Evolutionary conservation across 2,329 filamentous ascomycete genomes (phyloP).

Genomic region (Aspergillus versicolor): DNA sequence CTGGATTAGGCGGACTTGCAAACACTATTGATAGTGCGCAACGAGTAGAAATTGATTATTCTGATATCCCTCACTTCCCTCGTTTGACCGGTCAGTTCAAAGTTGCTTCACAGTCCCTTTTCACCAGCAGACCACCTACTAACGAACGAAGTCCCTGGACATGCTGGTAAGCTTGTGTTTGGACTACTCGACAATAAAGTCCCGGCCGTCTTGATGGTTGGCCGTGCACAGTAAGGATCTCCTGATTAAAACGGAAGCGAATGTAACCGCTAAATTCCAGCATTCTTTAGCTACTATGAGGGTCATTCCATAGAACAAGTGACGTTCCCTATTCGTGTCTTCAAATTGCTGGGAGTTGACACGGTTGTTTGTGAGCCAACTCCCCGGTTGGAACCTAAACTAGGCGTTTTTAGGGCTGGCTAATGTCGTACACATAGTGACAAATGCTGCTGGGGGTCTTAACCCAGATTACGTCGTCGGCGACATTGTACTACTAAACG

Average conservation of each 20-base stretch:
- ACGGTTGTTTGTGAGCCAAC: conserved; percentile 54
- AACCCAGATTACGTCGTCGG: conserved; percentile 65
- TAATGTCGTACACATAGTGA: conserved; percentile 45
- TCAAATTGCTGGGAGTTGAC: conserved; percentile 61
- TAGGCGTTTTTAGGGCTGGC: background rate
- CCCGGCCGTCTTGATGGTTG: conserved; percentile 63
- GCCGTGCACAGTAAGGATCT: conserved; percentile 61
- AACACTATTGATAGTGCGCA: conserved; percentile 53
- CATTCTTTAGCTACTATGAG: conserved; percentile 60
- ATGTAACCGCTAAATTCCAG: conserved; percentile 8
- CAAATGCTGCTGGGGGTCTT: conserved; percentile 65
- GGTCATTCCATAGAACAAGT: conserved; percentile 63
- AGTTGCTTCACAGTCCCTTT: background rate
- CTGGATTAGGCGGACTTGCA: conserved; percentile 61
- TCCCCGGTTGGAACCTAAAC: background rate
- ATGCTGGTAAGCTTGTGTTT: conserved; percentile 66
- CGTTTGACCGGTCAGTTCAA: conserved; percentile 53
- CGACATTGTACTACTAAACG: conserved; percentile 65
- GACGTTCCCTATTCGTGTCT: conserved; percentile 64
- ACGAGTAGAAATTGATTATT: conserved; percentile 57
- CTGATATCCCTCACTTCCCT: conserved; percentile 62
- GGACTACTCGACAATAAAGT: conserved; percentile 56
- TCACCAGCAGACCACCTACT: background rate
- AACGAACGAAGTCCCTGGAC: conserved; percentile 50
- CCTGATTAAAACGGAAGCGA: background rate